Base-by-base conservation (phyloP, 495 filamentous ascomycete species). In the Penicillium nucicola region DNA sequence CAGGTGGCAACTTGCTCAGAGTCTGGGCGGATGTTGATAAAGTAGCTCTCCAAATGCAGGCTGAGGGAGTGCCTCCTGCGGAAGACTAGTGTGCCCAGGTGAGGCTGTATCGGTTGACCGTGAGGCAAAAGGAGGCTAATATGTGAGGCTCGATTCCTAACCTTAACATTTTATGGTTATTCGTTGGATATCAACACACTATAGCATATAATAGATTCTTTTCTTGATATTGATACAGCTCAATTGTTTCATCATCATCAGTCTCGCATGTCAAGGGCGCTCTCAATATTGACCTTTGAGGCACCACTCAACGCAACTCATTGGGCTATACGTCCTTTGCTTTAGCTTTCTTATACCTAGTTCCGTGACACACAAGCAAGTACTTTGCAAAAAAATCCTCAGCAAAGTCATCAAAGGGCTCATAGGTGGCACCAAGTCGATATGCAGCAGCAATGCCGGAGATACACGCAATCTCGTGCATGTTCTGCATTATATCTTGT, bases 381-480 rank as follows among this genome's bases (percentile, higher is more conserved):
- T 82, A 83, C 45, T 79, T 81, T 33, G 62, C 66, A 48, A 86
- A 76, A 55, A 85, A 73, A 45, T 79, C 69, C 58, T 77, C 75
- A 2, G 81, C 81, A 59, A 82, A 81, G 35, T 77, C 76, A 52
- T 87, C 81, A 48, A 89, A 83, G 45, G 75, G 75, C 19, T 77
- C 80, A 47, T 92, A 92, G n/a, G 75, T 71, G 0, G 87, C 88
- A 0, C 89, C 88, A n/a, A 95, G 68, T 38, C 86, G 77, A 30
- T 85, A 84, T 3, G 89, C 89, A 1, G 88, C 88, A 13, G 88
- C 84, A 33, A 92, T 86, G 0, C 89, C 89, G 48, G 83, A 86
- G 33, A 92, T 82, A 40, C 82, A 81, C 0, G 89, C 89, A 22
- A 89, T 78, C 60, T 95, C 89, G 51, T 95, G 89, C 71, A 88